Evolutionary conservation across 106 monocot genomes (phyloP).

Genomic region (Dendrobium nobile): DNA sequence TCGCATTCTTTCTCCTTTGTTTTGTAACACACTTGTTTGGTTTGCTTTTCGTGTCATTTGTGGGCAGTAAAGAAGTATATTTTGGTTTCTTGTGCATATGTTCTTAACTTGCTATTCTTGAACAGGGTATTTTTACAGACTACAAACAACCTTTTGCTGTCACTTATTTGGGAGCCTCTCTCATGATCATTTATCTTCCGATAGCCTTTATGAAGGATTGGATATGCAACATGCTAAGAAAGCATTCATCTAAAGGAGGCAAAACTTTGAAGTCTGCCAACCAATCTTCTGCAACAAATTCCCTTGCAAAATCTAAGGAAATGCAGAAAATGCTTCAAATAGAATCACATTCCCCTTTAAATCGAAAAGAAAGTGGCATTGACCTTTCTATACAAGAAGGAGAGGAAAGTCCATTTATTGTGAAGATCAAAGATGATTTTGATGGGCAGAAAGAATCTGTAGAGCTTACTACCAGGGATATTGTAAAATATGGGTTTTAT

Average conservation of each 20-base stretch:
- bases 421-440: conserved; percentile 27
- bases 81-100: not conserved
- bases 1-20: not conserved
- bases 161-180: conserved; percentile 95
- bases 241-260: conserved; percentile 17
- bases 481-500: conserved; percentile 80
- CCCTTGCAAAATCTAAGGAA: conserved; percentile 35
- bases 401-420: conserved; percentile 36
- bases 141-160: conserved; percentile 96
- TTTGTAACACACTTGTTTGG: not conserved
- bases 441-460: conserved; percentile 30
- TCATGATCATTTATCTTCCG: conserved; percentile 94
- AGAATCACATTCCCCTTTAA: conserved; percentile 38
- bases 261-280: conserved; percentile 24
- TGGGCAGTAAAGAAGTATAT: not conserved
- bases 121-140: conserved; percentile 91
- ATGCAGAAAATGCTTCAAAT: conserved; percentile 66
- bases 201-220: conserved; percentile 85
- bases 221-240: conserved; percentile 49
- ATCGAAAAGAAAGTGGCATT: conserved; percentile 53
- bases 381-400: conserved; percentile 51
- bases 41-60: not conserved
- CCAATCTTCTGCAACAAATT: conserved; percentile 36
- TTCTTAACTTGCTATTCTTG: conserved; percentile 5
- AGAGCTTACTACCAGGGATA: conserved; percentile 51